Base-by-base conservation (phyloP, 768 basidiomycete genomes). In the Russula ochroleuca region DNA sequence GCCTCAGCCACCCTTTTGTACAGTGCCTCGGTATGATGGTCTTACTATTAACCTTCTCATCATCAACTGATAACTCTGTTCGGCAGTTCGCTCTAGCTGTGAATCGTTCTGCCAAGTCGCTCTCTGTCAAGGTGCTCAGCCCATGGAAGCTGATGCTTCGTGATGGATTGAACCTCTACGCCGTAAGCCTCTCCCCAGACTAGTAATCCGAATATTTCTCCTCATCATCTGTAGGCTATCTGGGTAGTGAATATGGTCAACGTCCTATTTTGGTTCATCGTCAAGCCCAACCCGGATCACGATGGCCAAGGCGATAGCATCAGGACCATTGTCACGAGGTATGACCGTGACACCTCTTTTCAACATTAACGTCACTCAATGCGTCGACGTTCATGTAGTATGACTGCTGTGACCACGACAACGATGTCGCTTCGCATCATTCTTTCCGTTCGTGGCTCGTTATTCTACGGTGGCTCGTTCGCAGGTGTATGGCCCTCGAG, bases 141-240 rank as follows among this genome's bases (percentile, higher is more conserved):
- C 78, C 80, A 35, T 93, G 91, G 91, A 90, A 92, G 71, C 80
- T 93, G 68, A 92, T 92, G 90, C 87, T 93, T 65, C 89, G 92
- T 64, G 91, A 93, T 72, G 88, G 90, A 17, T 83, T 93, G 68
- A 92, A 92, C 75, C 84, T 93, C 63, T 93, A 92, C 70, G 88
- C 83, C 61, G 86, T 85, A 73, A 65, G 83, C 77, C 53, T 45
- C 14, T 28, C 17, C 48, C n/a, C 14, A 5, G 41, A 40, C 43
- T 21, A 49, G 52, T 50, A 62, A 5, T 53, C 59, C 59, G 52
- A 64, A 50, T 45, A 38, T 66, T 52, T 64, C 25, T 47, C 25
- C 31, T 33, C 15, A 17, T 48, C 9, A 28, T 25, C 25, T 23
- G 51, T 56, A 84, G 82, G 81, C 91, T 40, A 83, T 93, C 73